Evolutionary conservation across 164 flowering plant species (phyloP), one percentile per base, ranked within the genome.

Genomic region (Vitis labrusca): DNA sequence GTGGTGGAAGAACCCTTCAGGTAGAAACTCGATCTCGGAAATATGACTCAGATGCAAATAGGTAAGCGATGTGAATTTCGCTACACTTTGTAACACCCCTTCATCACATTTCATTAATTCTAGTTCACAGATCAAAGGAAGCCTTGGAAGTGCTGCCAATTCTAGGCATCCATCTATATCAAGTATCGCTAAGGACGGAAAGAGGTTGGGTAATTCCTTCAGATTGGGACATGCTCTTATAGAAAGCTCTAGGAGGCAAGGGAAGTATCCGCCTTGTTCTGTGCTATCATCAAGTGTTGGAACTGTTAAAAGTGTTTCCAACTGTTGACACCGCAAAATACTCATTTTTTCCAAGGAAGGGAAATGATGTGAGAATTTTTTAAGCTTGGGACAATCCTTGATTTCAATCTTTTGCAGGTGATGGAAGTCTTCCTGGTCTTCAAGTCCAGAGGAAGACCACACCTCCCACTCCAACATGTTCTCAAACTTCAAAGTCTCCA

Each of bases 401-500:
- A 71, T 49, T 23, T 55, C 37, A 29, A 71, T 23, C 55, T 56
- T 19, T 23, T 63, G 32, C 16, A 37, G 44, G 7, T 37, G 44
- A 47, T 3, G 48, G 37, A 71, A 71, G 51, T 64, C 47, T 23
- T 13, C 44, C 8, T 23, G n/a, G 15, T 23, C 69, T 12, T 66
- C 73, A 61, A n/a, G 44, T 29, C 19, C 66, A 68, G 37, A 62
- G 64, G 61, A 44, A 8, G 63, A 59, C 83, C 83, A 80, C 37
- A 67, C 66, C 53, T 71, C 73, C 78, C 78, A 80, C 5, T 65
- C 63, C 13, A 57, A 15, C 80, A 80, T 77, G 50, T 65, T 30
- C 37, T 71, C 65, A 29, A 80, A 77, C 50, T 62, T 68, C n/a
- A 80, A 29, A 50, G 66, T 62, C 69, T 76, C 71, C 23, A 80